phyloP scores from a whole-genome alignment of 805 yeast genomes.

The Clavispora santaluciae region DNA sequence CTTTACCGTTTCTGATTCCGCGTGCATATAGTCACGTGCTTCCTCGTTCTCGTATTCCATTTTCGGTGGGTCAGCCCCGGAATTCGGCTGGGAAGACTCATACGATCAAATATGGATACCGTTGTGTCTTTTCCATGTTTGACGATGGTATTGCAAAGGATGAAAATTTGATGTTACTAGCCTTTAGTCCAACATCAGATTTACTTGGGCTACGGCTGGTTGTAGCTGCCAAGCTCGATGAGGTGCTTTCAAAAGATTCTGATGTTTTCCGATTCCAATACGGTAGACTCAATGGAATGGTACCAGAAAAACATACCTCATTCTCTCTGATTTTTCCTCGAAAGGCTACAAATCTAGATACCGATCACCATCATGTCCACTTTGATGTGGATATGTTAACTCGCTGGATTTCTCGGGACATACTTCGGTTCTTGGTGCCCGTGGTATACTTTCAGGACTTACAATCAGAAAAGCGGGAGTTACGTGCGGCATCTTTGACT shows the following conservation, averaged over 20 bases:
- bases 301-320: conserved; percentile 11
- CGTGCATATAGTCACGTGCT: not conserved
- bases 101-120: not conserved
- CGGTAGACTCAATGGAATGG: conserved; percentile 8
- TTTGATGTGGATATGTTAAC: conserved; percentile 15
- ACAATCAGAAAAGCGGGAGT: conserved; percentile 4
- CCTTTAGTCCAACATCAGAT: not conserved
- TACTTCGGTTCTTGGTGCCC: conserved; percentile 15
- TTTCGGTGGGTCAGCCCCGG: not conserved
- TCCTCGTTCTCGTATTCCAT: not conserved
- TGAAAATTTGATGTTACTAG: conserved; percentile 11
- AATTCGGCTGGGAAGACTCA: not conserved
- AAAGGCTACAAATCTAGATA: conserved; percentile 17
- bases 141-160: conserved; percentile 16
- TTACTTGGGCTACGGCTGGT: conserved; percentile 1
- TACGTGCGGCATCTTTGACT: conserved; percentile 1
- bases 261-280: conserved; percentile 4
- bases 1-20: not conserved
- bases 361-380: conserved; percentile 13
- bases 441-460: conserved; percentile 17
- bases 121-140: conserved; percentile 4
- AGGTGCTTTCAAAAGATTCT: conserved; percentile 13
- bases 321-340: conserved; percentile 17
- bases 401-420: conserved; percentile 17
- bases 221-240: conserved; percentile 2